Percentiles rank a stretch among this genome's conserved stretches.
These are phyloP conservation scores for Russula lepida DNA, from an alignment of 768 basidiomycete genomes.

Conservation along the genomic window DNA sequence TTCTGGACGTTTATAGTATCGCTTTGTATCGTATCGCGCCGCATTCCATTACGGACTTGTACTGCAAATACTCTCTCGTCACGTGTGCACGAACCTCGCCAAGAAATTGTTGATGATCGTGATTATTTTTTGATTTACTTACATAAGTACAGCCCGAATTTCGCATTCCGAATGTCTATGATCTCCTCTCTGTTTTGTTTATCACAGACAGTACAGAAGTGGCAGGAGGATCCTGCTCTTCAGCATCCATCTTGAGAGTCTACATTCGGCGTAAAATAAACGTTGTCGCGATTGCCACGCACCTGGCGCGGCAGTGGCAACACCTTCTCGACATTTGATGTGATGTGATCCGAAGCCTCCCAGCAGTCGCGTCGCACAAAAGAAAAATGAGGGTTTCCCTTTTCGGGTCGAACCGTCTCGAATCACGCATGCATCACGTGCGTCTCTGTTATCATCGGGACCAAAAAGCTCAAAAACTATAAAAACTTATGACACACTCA, in stretches of 20 bases:
- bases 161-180: not conserved
- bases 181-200: not conserved
- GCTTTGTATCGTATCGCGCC: not conserved
- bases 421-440: not conserved
- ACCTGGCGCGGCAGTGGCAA: not conserved
- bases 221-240: not conserved
- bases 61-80: not conserved
- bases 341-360: not conserved
- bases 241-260: not conserved
- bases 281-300: not conserved
- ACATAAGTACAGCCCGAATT: not conserved
- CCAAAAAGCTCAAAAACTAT: no score
- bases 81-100: not conserved
- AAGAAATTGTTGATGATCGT: not conserved
- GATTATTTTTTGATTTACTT: not conserved
- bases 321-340: not conserved
- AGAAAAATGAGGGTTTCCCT: not conserved
- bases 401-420: not conserved
- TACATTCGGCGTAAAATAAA: not conserved
- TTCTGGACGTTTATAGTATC: not conserved
- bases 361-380: not conserved
- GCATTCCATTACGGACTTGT: constrained; percentile 3
- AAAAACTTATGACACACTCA: no score
- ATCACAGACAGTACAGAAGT: not conserved
- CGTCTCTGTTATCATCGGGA: no score